These are phyloP conservation scores for Tylopilus sp. DNA, from an alignment of 768 basidiomycete species.

Conservation along the genomic window DNA sequence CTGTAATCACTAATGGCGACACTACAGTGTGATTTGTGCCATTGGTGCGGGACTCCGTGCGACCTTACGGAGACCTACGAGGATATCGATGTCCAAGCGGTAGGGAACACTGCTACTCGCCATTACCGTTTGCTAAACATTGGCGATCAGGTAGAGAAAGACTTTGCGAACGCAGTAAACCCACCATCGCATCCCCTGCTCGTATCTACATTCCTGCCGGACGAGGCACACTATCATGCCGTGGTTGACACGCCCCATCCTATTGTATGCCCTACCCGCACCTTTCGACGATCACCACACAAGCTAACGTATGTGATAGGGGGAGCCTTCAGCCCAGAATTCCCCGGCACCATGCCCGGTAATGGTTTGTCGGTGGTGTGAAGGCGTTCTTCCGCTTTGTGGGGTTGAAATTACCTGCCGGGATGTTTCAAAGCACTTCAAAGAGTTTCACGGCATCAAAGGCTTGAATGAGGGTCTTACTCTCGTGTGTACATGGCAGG, in stretches of 20 bases:
- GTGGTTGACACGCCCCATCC: too few species aligned
- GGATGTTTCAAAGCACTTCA: neutral
- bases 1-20: neutral
- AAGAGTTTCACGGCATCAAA: neutral
- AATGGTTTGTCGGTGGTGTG: neutral
- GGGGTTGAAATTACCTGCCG: neutral
- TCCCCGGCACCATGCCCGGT: neutral
- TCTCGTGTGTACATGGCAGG: neutral
- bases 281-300: neutral
- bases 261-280: neutral
- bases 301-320: neutral
- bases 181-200: neutral
- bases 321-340: neutral
- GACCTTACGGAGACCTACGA: too few species aligned
- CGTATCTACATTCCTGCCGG: neutral
- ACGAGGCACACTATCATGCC: too few species aligned
- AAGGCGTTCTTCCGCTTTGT: neutral
- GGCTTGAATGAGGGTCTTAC: accelerated
- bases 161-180: neutral
- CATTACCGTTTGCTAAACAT: neutral
- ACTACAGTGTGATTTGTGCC: neutral
- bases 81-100: neutral
- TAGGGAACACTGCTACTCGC: neutral
- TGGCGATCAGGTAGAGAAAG: neutral
- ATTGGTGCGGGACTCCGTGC: neutral